phyloP scores from a whole-genome alignment of 768 basidiomycete genomes.

The Boletales sp. region DNA sequence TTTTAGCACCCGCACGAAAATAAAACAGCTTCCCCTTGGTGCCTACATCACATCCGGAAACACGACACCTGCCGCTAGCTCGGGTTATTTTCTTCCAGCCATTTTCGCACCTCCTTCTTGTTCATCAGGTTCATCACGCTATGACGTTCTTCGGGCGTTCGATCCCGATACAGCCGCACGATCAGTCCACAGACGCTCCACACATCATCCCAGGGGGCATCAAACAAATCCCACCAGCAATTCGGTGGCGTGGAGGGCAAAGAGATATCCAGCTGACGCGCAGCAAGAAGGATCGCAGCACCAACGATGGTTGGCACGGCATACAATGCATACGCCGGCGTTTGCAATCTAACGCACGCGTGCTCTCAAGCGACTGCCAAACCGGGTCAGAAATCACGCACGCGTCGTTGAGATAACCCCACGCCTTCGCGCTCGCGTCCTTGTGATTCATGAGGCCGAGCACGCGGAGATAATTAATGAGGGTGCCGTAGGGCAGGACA shows the following conservation, averaged over 20 bases:
- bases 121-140: conserved; percentile 55
- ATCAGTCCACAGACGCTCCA: conserved; percentile 82
- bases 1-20: not conserved
- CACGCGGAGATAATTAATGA: conserved; percentile 91
- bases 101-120: conserved; percentile 77
- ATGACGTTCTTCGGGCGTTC: conserved; percentile 42
- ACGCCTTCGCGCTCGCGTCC: conserved; percentile 72
- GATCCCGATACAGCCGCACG: conserved; percentile 71
- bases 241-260: conserved; percentile 68
- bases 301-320: conserved; percentile 88
- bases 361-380: not conserved
- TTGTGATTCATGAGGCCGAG: conserved; percentile 77
- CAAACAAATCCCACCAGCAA: conserved; percentile 94
- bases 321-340: conserved; percentile 87
- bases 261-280: conserved; percentile 65
- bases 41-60: not conserved
- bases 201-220: conserved; percentile 85
- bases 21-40: not conserved
- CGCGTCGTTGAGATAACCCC: conserved; percentile 98
- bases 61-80: conserved; percentile 4
- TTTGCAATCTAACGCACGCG: conserved; percentile 67
- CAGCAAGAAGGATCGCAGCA: conserved; percentile 81
- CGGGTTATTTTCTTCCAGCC: conserved; percentile 63
- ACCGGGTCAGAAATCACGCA: conserved; percentile 39
- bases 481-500: conserved; percentile 87